Evolutionary conservation across 306 rosid genomes (phyloP), one percentile per base, ranked within the genome.

Genomic region (Sindora glabra): DNA sequence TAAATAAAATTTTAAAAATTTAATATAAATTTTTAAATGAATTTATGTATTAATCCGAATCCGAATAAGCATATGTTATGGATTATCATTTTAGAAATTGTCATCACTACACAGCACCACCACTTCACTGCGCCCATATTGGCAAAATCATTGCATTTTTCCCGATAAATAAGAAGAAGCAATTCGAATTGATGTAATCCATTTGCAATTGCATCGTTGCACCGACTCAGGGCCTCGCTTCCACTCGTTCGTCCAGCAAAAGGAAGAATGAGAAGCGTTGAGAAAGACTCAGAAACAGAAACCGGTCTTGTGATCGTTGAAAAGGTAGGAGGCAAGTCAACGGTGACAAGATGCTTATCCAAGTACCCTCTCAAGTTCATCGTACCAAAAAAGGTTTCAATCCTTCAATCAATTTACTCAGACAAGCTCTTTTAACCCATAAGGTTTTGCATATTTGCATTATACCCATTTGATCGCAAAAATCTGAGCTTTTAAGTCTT

Each of bases 341-440:
- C 83, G 12, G 88, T 79, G 1, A 76, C 54, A 19, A 77, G 67
- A 33, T 85, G 98, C 79, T 81, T 85, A 53, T 83, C 96, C 12
- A 88, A 82, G 78, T 91, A 91, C 39, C 98, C 98, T 19, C 81
- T 91, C 45, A 91, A 88, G 57, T 79, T 91, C 83, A 77, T 91
- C 36, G 33, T 73, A 57, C 98, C 98, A n/a, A 81, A 45, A 65
- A 90, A 90, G 94, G 97, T 86, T 36, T 33, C 41, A 25, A 39
- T 65, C 48, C 54, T n/a, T n/a, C n/a, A n/a, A n/a, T 11, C 11
- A n/a, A 25, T 13, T 39, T 14, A 6, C 25, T 32, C 15, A 29
- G 18, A 19, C 52, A 22, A 47, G 49, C 44, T 39, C 52, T 6
- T 10, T 21, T 71, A 10, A 17, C 17, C 11, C 48, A 15, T 14